These are phyloP conservation scores for Cicer bijugum DNA, from an alignment of 306 rosid genomes.

Conservation along the genomic window DNA sequence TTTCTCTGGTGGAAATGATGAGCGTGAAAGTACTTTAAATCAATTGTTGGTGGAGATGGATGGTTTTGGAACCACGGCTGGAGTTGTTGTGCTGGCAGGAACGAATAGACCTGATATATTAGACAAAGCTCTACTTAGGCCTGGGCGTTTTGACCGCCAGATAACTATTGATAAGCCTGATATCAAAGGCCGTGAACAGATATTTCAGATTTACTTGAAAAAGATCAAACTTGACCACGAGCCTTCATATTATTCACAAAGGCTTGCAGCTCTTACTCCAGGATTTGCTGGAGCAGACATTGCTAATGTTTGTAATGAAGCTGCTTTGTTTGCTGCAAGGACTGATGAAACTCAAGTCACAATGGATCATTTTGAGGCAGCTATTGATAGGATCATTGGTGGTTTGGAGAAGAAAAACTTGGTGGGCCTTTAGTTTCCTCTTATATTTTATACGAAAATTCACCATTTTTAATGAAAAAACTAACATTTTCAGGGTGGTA, in stretches of 20 bases:
- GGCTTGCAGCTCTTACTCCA: constrained; percentile 98
- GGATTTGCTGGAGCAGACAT: constrained; percentile 99
- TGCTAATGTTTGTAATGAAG: constrained; percentile 97
- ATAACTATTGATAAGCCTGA: constrained; percentile 83
- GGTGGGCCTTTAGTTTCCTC: constrained; percentile 49
- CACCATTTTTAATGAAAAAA: not conserved
- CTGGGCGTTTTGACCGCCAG: constrained; percentile 96
- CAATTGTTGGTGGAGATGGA: constrained; percentile 98
- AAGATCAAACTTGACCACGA: constrained; percentile 84
- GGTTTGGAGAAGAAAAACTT: constrained; percentile 98
- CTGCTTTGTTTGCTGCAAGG: constrained; percentile 96
- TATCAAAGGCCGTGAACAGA: constrained; percentile 88
- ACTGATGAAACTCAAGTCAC: constrained; percentile 61
- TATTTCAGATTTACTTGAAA: constrained; percentile 81
- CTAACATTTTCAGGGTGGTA: not conserved
- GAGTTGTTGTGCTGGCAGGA: constrained; percentile 98
- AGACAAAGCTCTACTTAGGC: constrained; percentile 91
- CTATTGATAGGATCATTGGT: constrained; percentile 93
- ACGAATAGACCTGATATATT: constrained; percentile 96
- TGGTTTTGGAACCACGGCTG: constrained; percentile 93
- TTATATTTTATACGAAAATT: not conserved
- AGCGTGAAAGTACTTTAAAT: constrained; percentile 96
- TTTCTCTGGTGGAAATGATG: constrained; percentile 82
- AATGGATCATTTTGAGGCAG: constrained; percentile 85
- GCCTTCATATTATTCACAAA: constrained; percentile 84